Percentiles rank a stretch among this genome's conserved stretches.
Evolutionary conservation across 768 basidiomycete species (phyloP).

Genomic region (Serendipita sp.): DNA sequence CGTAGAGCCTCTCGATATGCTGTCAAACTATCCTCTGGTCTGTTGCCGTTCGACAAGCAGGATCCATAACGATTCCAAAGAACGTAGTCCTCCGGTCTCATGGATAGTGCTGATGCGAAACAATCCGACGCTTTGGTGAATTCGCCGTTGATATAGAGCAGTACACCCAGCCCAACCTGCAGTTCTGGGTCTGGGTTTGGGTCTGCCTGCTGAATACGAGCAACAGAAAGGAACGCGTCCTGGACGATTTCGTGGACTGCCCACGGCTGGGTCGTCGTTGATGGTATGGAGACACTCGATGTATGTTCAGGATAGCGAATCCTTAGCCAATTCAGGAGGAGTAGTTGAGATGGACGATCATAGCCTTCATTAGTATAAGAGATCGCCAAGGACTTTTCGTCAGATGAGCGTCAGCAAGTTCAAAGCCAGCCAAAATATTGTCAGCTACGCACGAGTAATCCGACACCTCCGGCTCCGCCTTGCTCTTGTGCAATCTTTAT

Average conservation of each 20-base stretch:
- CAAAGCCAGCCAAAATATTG: not conserved
- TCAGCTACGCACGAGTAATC: slow-evolving; percentile 47
- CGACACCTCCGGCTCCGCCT: slow-evolving; percentile 44
- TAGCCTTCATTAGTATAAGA: slow-evolving; percentile 91
- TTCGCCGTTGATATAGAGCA: slow-evolving; percentile 78
- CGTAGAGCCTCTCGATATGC: slow-evolving; percentile 82
- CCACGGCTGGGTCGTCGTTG: slow-evolving; percentile 45
- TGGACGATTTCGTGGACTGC: slow-evolving; percentile 64
- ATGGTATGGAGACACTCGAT: slow-evolving; percentile 33
- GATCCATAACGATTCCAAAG: slow-evolving; percentile 95
- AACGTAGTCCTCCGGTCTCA: slow-evolving; percentile 80
- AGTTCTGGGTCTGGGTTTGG: slow-evolving; percentile 62
- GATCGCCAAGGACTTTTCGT: slow-evolving; percentile 70
- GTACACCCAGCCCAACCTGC: slow-evolving; percentile 80
- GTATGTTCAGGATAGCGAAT: slow-evolving; percentile 41
- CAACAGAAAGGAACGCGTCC: slow-evolving; percentile 66
- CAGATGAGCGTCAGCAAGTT: slow-evolving; percentile 6
- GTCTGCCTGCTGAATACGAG: slow-evolving; percentile 58
- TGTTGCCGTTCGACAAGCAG: slow-evolving; percentile 81
- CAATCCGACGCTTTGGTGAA: slow-evolving; percentile 89
- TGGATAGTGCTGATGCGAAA: slow-evolving; percentile 72
- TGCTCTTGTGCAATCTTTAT: slow-evolving; percentile 42
- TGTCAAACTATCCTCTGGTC: slow-evolving; percentile 83
- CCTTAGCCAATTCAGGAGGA: slow-evolving; percentile 72
- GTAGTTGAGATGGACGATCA: slow-evolving; percentile 71